Conservation (phyloP, 1,139 yeast species). For the Scheffersomyces segobiensis region DNA sequence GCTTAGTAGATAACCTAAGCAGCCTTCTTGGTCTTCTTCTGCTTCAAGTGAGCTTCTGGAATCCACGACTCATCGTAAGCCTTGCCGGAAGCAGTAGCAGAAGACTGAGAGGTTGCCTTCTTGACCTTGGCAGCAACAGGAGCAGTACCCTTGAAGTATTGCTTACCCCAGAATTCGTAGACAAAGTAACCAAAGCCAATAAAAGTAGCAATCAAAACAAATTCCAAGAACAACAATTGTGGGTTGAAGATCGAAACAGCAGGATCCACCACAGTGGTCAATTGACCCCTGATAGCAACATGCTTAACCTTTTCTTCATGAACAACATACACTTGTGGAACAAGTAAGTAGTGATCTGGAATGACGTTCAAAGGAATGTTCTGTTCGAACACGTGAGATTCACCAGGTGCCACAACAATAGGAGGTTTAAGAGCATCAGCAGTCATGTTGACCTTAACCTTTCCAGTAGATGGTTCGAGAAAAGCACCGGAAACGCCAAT, state of each 20-base stretch:
- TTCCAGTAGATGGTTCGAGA: constrained; percentile 55
- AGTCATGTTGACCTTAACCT: constrained; percentile 60
- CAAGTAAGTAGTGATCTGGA: constrained; percentile 59
- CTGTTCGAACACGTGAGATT: constrained; percentile 51
- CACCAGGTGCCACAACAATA: constrained; percentile 50
- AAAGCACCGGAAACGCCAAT: constrained; percentile 78
- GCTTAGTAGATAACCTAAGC: constrained; percentile 9
- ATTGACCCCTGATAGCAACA: constrained; percentile 59
- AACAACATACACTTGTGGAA: constrained; percentile 60
- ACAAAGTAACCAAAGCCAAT: constrained; percentile 49
- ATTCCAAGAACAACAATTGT: constrained; percentile 63
- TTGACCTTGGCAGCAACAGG: constrained; percentile 29
- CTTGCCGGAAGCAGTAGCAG: constrained; percentile 30
- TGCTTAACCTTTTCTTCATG: constrained; percentile 54
- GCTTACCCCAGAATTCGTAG: constrained; percentile 47
- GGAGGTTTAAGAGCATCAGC: constrained; percentile 70
- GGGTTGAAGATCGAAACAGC: constrained; percentile 74
- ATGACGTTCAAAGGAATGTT: constrained; percentile 54
- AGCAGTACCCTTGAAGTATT: constrained; percentile 40
- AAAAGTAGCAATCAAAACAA: constrained; percentile 51
- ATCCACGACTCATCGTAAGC: constrained; percentile 19
- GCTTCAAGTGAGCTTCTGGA: constrained; percentile 16
- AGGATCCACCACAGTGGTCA: constrained; percentile 61
- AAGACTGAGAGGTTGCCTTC: constrained; percentile 22
- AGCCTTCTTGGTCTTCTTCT: constrained; percentile 31